Evolutionary conservation across 495 filamentous ascomycete genomes (phyloP).

Genomic region (Talaromyces ruber): DNA sequence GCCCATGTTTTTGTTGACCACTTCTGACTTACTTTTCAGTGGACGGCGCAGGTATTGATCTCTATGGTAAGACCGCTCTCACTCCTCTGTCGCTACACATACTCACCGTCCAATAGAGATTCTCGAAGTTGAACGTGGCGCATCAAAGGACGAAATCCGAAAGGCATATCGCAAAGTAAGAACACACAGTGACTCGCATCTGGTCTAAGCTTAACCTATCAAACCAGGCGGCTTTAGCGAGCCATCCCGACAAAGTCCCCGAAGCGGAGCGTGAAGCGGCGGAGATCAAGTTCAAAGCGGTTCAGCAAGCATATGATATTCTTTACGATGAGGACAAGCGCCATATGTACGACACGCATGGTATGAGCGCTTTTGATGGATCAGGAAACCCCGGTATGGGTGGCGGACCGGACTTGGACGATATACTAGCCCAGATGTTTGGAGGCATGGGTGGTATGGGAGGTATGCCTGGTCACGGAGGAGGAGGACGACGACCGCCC

Average conservation of each 20-base stretch:
- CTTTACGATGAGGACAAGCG: conserved; percentile 93
- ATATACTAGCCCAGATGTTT: conserved; percentile 92
- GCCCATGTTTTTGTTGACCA: background rate
- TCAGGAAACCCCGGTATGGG: conserved; percentile 58
- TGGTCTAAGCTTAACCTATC: background rate
- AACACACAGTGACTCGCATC: background rate
- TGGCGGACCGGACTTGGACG: conserved; percentile 73
- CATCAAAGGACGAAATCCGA: conserved; percentile 80
- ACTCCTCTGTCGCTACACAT: background rate
- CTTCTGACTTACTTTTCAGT: conserved; percentile 17
- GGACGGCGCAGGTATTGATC: conserved; percentile 28
- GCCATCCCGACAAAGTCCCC: conserved; percentile 93
- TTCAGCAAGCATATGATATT: conserved; percentile 94
- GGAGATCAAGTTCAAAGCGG: conserved; percentile 81
- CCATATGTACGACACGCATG: conserved; percentile 82
- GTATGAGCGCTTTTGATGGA: conserved; percentile 87
- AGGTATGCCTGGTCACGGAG: conserved; percentile 54
- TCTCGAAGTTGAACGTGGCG: conserved; percentile 60
- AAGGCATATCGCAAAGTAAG: conserved; percentile 93
- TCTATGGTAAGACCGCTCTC: conserved; percentile 30
- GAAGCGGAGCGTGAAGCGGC: conserved; percentile 75
- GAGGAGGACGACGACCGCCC: conserved; percentile 43
- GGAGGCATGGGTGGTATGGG: conserved; percentile 46
- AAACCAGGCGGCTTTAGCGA: conserved; percentile 69
- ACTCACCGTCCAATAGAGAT: conserved; percentile 45